Conservation (phyloP, 106 monocot genomes). For the Alisma plantagoaquatica region DNA sequence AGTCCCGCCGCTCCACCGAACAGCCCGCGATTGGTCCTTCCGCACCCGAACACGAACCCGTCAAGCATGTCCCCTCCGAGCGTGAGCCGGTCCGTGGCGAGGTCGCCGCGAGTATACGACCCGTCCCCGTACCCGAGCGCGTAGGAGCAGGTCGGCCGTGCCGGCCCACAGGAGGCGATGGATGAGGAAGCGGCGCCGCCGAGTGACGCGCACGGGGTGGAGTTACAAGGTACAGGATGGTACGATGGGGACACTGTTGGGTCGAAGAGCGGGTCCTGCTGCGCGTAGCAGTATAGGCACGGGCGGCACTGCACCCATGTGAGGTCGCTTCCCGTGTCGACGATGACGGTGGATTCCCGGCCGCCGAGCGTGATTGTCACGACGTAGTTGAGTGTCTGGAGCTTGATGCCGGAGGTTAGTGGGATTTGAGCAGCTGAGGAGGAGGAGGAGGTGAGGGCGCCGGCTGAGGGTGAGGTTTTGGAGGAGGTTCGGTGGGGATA, state of each 20-base stretch:
- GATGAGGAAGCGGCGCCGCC: conserved; percentile 20
- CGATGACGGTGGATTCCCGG: conserved; percentile 38
- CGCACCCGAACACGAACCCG: conserved; percentile 58
- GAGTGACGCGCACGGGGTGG: conserved; percentile 29
- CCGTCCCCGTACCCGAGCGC: conserved; percentile 54
- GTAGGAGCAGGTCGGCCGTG: conserved; percentile 34
- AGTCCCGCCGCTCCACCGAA: conserved; percentile 61
- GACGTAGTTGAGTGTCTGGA: conserved; percentile 78
- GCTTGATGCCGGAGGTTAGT: conserved; percentile 44
- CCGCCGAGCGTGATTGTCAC: conserved; percentile 39
- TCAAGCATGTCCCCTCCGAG: conserved; percentile 26
- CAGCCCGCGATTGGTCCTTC: conserved; percentile 48
- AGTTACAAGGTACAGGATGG: conserved; percentile 39
- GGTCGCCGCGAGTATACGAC: conserved; percentile 41
- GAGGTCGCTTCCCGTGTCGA: conserved; percentile 86
- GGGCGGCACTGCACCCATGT: conserved; percentile 88
- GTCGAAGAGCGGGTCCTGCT: conserved; percentile 60
- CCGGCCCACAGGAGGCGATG: conserved; percentile 14
- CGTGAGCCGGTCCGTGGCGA: conserved; percentile 29
- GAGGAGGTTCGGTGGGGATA: no score
- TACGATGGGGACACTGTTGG: conserved; percentile 61
- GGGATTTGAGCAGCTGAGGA: conserved; percentile 32
- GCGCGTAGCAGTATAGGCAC: conserved; percentile 53
- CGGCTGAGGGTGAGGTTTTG: neutral
- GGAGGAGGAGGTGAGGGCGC: neutral